Evolutionary conservation across 1,284 basidiomycete species (phyloP).

Genomic region (Cryptococcus sp.): DNA sequence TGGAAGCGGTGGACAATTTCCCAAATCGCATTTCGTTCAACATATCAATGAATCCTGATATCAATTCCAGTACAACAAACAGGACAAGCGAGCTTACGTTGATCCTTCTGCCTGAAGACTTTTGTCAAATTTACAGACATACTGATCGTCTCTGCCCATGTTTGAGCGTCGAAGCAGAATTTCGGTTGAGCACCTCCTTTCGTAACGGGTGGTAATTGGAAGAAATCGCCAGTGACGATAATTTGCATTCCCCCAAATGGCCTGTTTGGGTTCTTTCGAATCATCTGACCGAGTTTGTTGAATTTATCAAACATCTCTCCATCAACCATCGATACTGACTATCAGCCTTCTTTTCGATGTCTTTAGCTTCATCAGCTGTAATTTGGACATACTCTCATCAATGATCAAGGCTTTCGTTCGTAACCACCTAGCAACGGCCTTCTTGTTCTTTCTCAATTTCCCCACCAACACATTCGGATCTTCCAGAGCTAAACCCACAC

Average conservation of each 20-base stretch:
- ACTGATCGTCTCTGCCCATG: constrained; percentile 73
- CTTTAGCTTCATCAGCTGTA: too few species aligned
- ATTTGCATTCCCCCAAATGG: constrained; percentile 98
- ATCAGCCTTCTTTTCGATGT: background rate
- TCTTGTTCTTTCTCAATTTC: constrained; percentile 69
- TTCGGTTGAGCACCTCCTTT: constrained; percentile 51
- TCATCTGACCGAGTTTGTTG: constrained; percentile 43
- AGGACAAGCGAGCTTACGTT: constrained; percentile 42
- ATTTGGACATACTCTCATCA: constrained; percentile 75
- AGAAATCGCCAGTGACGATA: constrained; percentile 92
- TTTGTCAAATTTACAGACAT: constrained; percentile 80
- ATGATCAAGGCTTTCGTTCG: constrained; percentile 79
- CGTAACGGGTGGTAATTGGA: constrained; percentile 91
- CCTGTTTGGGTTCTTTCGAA: constrained; percentile 55
- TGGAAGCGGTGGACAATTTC: constrained; percentile 56
- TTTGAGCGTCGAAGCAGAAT: constrained; percentile 85
- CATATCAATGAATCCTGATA: constrained; percentile 75
- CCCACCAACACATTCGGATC: constrained; percentile 58
- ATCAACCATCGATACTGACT: constrained; percentile 92
- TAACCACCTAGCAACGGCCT: constrained; percentile 64
- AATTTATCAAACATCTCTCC: constrained; percentile 61
- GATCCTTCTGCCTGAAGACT: constrained; percentile 70
- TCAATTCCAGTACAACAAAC: constrained; percentile 5
- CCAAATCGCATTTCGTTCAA: constrained; percentile 88
- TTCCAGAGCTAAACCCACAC: constrained; percentile 79